Evolutionary conservation across 2,329 filamentous ascomycete genomes (phyloP).

Genomic region (Fusarium floridanum): DNA sequence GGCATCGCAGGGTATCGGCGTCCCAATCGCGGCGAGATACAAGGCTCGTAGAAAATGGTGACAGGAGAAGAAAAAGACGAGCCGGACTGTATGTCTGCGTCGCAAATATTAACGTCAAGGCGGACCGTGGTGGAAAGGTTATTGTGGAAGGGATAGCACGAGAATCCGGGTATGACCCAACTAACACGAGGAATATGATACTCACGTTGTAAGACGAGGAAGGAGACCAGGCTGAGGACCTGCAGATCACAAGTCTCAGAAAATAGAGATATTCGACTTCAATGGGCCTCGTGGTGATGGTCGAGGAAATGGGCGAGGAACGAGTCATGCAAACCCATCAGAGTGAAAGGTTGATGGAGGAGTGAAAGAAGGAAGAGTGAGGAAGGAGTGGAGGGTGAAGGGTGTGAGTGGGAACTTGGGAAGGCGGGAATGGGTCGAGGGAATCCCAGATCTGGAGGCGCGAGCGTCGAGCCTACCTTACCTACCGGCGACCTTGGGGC

Average conservation of each 20-base stretch:
- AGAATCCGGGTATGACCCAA: constrained; percentile 34
- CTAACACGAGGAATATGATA: constrained; percentile 43
- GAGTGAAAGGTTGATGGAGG: constrained; percentile 28
- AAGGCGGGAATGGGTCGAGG: constrained; percentile 49
- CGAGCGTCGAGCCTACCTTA: constrained; percentile 37
- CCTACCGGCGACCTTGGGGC: constrained; percentile 25
- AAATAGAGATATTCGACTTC: constrained; percentile 14
- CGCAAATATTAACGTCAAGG: constrained; percentile 30
- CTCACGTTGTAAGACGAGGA: constrained; percentile 26
- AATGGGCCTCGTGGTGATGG: constrained; percentile 26
- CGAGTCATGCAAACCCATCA: constrained; percentile 36
- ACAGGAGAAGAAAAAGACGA: not conserved
- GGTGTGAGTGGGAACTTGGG: constrained; percentile 46
- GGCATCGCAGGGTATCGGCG: constrained; percentile 43
- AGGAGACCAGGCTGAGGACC: constrained; percentile 10
- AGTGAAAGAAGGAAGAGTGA: constrained; percentile 42
- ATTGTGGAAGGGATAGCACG: constrained; percentile 33
- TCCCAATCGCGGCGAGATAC: constrained; percentile 33
- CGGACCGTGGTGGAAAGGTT: constrained; percentile 24
- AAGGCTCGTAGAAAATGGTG: constrained; percentile 8
- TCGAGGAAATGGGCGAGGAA: constrained; percentile 13
- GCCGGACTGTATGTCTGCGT: constrained; percentile 11
- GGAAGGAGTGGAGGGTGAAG: constrained; percentile 43
- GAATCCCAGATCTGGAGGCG: constrained; percentile 46
- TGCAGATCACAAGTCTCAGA: constrained; percentile 8